These are phyloP conservation scores for Heteromeles arbutifolia DNA, from an alignment of 306 rosid genomes.

Conservation along the genomic window DNA sequence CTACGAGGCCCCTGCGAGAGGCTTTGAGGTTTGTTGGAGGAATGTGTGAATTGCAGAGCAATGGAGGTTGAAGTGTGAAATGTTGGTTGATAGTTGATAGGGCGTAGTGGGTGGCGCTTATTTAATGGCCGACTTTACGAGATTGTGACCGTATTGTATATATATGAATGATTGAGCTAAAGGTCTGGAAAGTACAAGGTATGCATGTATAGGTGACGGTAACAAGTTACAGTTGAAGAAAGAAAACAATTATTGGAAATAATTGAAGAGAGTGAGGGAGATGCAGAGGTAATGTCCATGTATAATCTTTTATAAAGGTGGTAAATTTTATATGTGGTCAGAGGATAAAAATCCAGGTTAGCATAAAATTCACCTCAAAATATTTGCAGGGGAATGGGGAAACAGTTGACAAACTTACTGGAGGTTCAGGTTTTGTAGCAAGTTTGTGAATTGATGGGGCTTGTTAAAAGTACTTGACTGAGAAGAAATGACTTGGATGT, in stretches of 20 bases:
- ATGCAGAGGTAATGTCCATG: neutral
- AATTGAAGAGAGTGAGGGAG: constrained; percentile 13
- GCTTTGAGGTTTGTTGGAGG: constrained; percentile 3
- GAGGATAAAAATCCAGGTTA: neutral
- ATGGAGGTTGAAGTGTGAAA: constrained; percentile 10
- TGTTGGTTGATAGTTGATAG: constrained; percentile 24
- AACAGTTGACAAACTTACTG: constrained; percentile 17
- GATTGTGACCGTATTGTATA: constrained; percentile 10
- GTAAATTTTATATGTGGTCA: neutral
- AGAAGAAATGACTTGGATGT: constrained; percentile 28
- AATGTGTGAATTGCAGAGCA: constrained; percentile 12
- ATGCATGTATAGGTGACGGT: neutral
- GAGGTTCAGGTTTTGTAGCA: constrained; percentile 12
- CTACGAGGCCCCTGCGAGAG: neutral
- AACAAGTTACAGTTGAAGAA: constrained; percentile 3
- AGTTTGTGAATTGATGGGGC: constrained; percentile 28
- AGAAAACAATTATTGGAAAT: neutral
- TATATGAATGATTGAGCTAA: constrained; percentile 24
- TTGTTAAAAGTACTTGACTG: constrained; percentile 14
- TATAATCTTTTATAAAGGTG: neutral
- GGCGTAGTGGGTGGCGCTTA: constrained; percentile 33
- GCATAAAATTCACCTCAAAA: neutral
- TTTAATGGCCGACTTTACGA: constrained; percentile 29
- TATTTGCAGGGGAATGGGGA: constrained; percentile 26
- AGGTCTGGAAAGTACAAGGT: constrained; percentile 11